Base-by-base conservation (phyloP, 192 early-diverging fungal species). In the Tieghemiomyces parasiticus region DNA sequence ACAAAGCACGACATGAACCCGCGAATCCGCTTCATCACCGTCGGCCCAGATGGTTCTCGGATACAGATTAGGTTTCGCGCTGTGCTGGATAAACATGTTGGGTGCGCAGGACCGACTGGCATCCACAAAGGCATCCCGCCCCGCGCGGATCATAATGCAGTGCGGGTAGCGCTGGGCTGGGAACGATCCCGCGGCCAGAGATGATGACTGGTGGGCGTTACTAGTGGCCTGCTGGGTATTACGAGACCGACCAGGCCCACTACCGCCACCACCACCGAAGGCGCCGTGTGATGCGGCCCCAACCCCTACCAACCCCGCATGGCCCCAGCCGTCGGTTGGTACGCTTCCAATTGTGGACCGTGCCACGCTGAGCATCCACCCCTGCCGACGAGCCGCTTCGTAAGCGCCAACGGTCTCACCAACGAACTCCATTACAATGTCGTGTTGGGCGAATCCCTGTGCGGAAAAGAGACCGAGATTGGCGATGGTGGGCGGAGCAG, bases 81-180 rank as follows among this genome's bases (percentile, higher is more conserved):
- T 52, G 50, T 52, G 50, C 26, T 52, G 50, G 24, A 52, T 30
- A 30, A 24, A 52, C 13, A 13, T 25, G 50, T 25, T 24, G 22
- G 50, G 50, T 14, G 50, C 16, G 2, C 50, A 25, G 50, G 26
- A 29, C 24, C 26, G 20, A 25, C 50, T 52, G 24, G 30, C 6
- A 8, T 52, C 50, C 24, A 52, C 50, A 52, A 52, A 52, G 20
- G 20, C 16, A 25, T 52, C 50, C 22, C 50, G 50, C 24, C 22
- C 30, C 24, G 50, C 50, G 30, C 50, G 50, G 30, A 52, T 30
- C 50, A 52, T 52, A 28, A 52, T 52, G 24, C 50, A 52, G 2
- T 24, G 19, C 14, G 50, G 50, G 8, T 52, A 52, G 2, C 50
- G 50, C 30, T 52, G 50, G 8, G 22, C 30, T 13, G 24, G 2